Evolutionary conservation across 495 filamentous ascomycete genomes (phyloP).

Genomic region (Diplogelasinospora grovesii): DNA sequence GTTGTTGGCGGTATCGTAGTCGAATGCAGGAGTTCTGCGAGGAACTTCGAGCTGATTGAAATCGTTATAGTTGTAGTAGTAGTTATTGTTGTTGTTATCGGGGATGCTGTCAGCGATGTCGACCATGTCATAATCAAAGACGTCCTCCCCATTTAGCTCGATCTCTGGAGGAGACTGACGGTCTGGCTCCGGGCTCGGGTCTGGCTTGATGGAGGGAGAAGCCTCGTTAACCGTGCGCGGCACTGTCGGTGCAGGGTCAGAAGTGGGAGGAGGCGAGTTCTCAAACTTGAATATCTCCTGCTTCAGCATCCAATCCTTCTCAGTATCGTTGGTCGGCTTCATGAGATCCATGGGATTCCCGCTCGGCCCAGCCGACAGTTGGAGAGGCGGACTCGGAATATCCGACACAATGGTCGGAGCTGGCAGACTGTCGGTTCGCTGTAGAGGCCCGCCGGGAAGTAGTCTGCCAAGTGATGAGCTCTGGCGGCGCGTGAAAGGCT

Average conservation of each 20-base stretch:
- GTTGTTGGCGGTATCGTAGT: no score
- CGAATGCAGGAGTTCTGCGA: no score
- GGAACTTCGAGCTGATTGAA: no score
- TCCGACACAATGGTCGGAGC: constrained; percentile 25
- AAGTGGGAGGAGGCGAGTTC: constrained; percentile 29
- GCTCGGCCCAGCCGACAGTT: constrained; percentile 17
- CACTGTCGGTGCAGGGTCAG: constrained; percentile 2
- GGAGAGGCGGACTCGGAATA: constrained; percentile 16
- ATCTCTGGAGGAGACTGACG: constrained; percentile 9
- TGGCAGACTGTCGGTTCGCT: constrained; percentile 26
- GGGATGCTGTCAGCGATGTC: constrained; percentile 1
- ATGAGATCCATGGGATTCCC: constrained; percentile 40
- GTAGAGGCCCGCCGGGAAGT: constrained; percentile 10
- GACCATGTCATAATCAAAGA: constrained; percentile 2
- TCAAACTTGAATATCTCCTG: constrained; percentile 37
- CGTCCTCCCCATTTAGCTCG: constrained; percentile 14
- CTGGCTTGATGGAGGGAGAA: constrained; percentile 14
- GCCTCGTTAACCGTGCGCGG: constrained; percentile 3
- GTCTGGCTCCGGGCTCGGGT: constrained; percentile 16
- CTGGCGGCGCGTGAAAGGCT: constrained; percentile 12
- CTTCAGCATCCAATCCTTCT: constrained; percentile 29
- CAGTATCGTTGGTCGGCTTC: constrained; percentile 35
- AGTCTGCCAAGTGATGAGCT: constrained; percentile 10
- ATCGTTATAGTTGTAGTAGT: neutral
- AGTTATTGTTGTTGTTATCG: neutral